phyloP scores from a whole-genome alignment of 2,329 filamentous ascomycete species.

The Venturia aucupariae region DNA sequence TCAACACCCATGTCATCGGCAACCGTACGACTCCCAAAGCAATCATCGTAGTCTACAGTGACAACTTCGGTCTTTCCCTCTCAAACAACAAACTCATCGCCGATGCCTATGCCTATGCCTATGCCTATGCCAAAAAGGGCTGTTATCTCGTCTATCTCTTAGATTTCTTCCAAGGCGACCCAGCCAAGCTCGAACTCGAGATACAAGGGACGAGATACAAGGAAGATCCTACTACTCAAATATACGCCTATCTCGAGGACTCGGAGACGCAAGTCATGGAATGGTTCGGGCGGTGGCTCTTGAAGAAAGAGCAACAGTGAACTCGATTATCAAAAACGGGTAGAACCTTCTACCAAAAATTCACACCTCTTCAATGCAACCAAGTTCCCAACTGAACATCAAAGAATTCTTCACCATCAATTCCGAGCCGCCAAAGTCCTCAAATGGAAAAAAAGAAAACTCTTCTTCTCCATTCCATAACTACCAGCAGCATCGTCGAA shows the following conservation, averaged over 20 bases:
- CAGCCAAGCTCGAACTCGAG: constrained; percentile 25
- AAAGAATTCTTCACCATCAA: too few relatives aligned
- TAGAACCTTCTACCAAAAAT: too few relatives aligned
- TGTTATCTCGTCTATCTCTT: constrained; percentile 25
- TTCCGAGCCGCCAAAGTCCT: too few relatives aligned
- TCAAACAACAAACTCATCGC: constrained; percentile 28
- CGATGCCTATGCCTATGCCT: constrained; percentile 25
- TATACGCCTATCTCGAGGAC: constrained; percentile 28
- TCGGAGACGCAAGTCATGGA: constrained; percentile 25
- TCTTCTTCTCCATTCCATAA: too few relatives aligned
- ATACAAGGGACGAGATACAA: constrained; percentile 28
- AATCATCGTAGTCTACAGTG: constrained; percentile 25
- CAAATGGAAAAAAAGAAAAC: too few relatives aligned
- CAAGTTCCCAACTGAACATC: too few relatives aligned
- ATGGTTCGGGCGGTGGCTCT: constrained; percentile 17
- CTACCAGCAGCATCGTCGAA: too few relatives aligned
- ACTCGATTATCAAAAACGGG: too few relatives aligned
- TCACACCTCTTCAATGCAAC: too few relatives aligned
- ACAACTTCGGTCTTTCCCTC: constrained; percentile 24
- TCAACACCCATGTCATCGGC: constrained; percentile 31
- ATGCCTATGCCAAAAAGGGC: constrained; percentile 24
- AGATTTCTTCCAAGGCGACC: constrained; percentile 27
- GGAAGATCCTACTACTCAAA: constrained; percentile 22
- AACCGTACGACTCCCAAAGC: constrained; percentile 23
- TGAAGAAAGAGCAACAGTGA: too few relatives aligned